These are phyloP conservation scores for Sclerotiophoma versabilis DNA, from an alignment of 2,329 filamentous ascomycete species.

Conservation along the genomic window DNA sequence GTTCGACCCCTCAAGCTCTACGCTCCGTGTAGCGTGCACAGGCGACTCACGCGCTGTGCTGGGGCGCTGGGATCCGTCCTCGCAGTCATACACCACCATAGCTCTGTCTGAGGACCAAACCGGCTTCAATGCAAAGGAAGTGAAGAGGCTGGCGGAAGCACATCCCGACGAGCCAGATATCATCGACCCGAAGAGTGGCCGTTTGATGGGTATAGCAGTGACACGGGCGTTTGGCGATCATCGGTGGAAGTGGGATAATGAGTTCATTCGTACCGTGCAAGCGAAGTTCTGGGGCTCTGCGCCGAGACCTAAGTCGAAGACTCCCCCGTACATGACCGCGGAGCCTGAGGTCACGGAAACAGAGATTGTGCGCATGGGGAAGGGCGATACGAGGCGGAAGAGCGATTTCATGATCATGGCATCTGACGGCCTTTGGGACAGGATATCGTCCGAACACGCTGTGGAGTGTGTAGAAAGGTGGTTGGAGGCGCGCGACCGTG, in stretches of 20 bases:
- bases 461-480: constrained; percentile 66
- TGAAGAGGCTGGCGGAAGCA: constrained; percentile 60
- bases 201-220: constrained; percentile 67
- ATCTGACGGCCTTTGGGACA: constrained; percentile 72
- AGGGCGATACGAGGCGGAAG: constrained; percentile 29
- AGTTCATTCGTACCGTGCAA: constrained; percentile 56
- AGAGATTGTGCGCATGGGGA: constrained; percentile 53
- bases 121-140: constrained; percentile 67
- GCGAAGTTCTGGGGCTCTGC: constrained; percentile 59
- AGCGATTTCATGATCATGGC: constrained; percentile 70
- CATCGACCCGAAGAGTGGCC: constrained; percentile 61
- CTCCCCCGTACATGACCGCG: constrained; percentile 73
- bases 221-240: constrained; percentile 73
- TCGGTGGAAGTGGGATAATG: constrained; percentile 70
- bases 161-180: constrained; percentile 70
- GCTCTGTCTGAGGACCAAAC: constrained; percentile 71
- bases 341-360: constrained; percentile 69
- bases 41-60: constrained; percentile 74
- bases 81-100: constrained; percentile 58
- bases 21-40: constrained; percentile 68
- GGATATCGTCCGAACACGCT: constrained; percentile 63
- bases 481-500: constrained; percentile 52
- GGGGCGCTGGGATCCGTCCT: constrained; percentile 57
- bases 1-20: constrained; percentile 63
- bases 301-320: constrained; percentile 55